Evolutionary conservation across 176 grass and related monocot species (phyloP).

Genomic region (Luzula sylvatica): DNA sequence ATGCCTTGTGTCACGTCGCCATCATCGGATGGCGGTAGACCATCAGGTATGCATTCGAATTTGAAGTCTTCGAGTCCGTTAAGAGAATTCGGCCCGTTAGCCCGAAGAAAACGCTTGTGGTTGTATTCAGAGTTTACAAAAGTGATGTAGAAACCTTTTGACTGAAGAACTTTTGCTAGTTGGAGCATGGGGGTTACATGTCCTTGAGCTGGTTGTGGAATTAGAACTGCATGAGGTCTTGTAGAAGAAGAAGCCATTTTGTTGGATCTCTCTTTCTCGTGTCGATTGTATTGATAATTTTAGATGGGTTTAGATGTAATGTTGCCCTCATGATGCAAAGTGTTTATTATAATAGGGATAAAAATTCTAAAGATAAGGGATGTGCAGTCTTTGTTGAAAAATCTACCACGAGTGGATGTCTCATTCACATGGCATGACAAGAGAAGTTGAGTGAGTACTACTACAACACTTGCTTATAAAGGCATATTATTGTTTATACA

Average conservation of each 20-base stretch:
- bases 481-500: too few species aligned
- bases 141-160: conserved; percentile 51
- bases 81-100: conserved; percentile 24
- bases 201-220: conserved; percentile 61
- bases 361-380: too few species aligned
- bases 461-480: too few species aligned
- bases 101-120: conserved; percentile 42
- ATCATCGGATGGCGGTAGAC: conserved; percentile 35
- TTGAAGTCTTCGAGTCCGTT: conserved; percentile 36
- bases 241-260: conserved; percentile 2
- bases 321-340: too few species aligned
- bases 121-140: conserved; percentile 80
- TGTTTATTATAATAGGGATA: too few species aligned
- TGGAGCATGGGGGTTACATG: conserved; percentile 73
- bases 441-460: too few species aligned
- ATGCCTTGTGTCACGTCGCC: conserved; percentile 82
- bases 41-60: conserved; percentile 47
- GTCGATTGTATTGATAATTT: too few species aligned
- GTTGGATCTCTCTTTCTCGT: neutral
- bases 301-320: too few species aligned
- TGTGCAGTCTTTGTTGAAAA: conserved; percentile 12
- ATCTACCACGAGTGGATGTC: conserved; percentile 3
- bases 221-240: conserved; percentile 39
- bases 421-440: neutral
- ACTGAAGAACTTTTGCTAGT: conserved; percentile 55